Percentiles rank a stretch among this genome's conserved stretches.
Evolutionary conservation across 2,329 filamentous ascomycete genomes (phyloP).

Genomic region (Neofusicoccum sp.): DNA sequence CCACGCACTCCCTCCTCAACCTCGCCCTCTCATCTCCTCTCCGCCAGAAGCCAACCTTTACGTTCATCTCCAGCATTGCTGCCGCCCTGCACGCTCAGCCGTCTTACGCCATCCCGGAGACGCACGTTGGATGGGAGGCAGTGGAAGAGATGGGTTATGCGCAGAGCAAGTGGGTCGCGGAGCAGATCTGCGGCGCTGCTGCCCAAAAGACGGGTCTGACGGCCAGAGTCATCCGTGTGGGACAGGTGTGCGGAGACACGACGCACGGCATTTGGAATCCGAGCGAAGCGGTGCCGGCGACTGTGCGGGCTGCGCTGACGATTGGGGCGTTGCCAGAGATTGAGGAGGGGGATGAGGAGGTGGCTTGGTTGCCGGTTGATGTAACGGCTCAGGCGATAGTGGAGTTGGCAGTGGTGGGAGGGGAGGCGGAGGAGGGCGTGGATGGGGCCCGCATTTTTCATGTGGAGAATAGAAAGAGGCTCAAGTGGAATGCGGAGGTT

Average conservation of each 20-base stretch:
- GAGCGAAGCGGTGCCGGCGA: conserved; percentile 54
- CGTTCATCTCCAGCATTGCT: conserved; percentile 21
- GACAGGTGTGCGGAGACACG: conserved; percentile 55
- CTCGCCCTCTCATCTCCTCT: conserved; percentile 30
- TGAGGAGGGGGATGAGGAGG: background rate
- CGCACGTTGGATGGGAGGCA: background rate
- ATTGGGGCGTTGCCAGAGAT: conserved; percentile 47
- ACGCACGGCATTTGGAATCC: conserved; percentile 52
- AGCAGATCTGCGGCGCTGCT: conserved; percentile 54
- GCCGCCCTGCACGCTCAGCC: background rate
- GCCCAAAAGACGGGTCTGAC: conserved; percentile 31
- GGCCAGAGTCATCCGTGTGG: conserved; percentile 26
- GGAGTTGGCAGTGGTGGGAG: conserved; percentile 4
- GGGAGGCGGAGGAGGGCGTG: background rate
- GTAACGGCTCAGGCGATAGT: conserved; percentile 4
- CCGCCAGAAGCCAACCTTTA: background rate
- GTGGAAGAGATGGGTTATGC: conserved; percentile 24
- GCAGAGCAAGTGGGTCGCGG: conserved; percentile 55
- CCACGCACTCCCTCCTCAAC: conserved; percentile 45
- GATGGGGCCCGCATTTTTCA: conserved; percentile 47
- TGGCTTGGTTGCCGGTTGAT: conserved; percentile 17
- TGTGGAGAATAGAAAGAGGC: conserved; percentile 52
- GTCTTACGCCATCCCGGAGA: background rate
- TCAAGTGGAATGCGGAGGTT: conserved; percentile 57
- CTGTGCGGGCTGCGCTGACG: conserved; percentile 50